Conservation (phyloP, 2,329 filamentous ascomycete species). For the Knoxdaviesia proteae region DNA sequence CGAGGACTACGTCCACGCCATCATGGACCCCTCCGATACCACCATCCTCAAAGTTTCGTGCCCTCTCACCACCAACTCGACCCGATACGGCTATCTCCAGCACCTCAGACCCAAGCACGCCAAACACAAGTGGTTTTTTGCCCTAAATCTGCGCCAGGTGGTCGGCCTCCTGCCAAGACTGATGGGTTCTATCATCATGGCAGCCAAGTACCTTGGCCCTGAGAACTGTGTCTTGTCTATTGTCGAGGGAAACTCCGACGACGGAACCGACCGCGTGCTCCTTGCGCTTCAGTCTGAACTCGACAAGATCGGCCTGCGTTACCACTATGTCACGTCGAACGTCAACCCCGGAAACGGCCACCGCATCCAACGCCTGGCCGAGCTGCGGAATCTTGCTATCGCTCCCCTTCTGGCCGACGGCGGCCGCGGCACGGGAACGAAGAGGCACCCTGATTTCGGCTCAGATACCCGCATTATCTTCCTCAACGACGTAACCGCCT, state of each 20-base stretch:
- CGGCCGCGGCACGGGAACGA: too few relatives aligned
- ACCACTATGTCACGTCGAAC: conserved; percentile 19
- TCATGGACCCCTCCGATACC: conserved; percentile 9
- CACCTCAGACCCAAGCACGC: background rate
- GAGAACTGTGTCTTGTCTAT: conserved; percentile 30
- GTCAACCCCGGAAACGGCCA: conserved; percentile 20
- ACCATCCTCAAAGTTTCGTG: conserved; percentile 10
- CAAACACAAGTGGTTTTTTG: conserved; percentile 24
- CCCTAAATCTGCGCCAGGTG: conserved; percentile 27
- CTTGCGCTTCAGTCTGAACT: conserved; percentile 18
- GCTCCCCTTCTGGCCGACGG: conserved; percentile 17
- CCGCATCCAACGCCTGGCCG: conserved; percentile 25
- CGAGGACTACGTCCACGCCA: conserved; percentile 10
- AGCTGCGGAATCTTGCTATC: conserved; percentile 30
- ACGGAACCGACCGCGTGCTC: conserved; percentile 31
- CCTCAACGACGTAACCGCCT: conserved; percentile 31
- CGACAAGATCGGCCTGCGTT: conserved; percentile 15
- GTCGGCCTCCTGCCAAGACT: conserved; percentile 24
- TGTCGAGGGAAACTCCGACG: conserved; percentile 31
- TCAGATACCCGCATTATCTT: conserved; percentile 24
- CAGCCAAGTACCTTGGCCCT: conserved; percentile 26
- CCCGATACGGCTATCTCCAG: conserved; percentile 8
- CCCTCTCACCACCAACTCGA: conserved; percentile 6
- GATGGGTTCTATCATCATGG: conserved; percentile 28
- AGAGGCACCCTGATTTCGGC: background rate